Base-by-base conservation (phyloP, 2,329 filamentous ascomycete species). In the Cercospora janseana region DNA sequence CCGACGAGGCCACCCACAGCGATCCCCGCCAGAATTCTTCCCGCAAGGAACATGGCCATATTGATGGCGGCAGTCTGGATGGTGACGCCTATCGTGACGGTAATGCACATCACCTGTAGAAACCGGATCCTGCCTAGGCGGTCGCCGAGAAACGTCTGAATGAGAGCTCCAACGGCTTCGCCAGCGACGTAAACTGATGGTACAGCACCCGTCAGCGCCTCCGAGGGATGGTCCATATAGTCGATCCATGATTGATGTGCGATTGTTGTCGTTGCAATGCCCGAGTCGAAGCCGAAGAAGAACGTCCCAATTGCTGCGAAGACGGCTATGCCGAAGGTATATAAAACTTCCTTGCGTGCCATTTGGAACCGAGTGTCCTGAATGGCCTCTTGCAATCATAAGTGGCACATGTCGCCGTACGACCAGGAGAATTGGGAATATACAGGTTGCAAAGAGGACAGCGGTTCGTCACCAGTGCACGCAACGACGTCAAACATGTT, bases 221-320 rank as follows among this genome's bases (percentile, higher is more conserved):
- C 70, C 3, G 76, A 79, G 2, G 79, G 79, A 41, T 78, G 61
- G 9, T 70, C 48, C 79, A 82, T 82, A 63, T 82, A 82, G 34
- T 78, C 71, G 35, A 79, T 74, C 79, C 79, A 82, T 60, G 77
- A 80, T 58, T 78, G 61, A 60, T 82, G 79, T 2, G 79, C 79
- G 49, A 82, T 82, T 15, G 79, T 81, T 12, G 79, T 81, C 9
- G 79, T 82, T 4, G 78, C 79, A 48, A 81, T 81, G 21, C 79
- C 79, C 0, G 79, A 81, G 61, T 81, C 79, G 52, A 81, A 81
- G 2, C 79, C 79, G 62, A 79, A 82, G 47, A 81, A 70, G 63
- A 81, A 80, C 0, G 79, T 81, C 55, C 79, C 79, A 45, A 81
- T 79, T 15, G 77, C 78, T 28, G 79, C 79, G 63, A 81, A 81